phyloP scores from a whole-genome alignment of 305 asterid species.

The Fraxinus dipetala region DNA sequence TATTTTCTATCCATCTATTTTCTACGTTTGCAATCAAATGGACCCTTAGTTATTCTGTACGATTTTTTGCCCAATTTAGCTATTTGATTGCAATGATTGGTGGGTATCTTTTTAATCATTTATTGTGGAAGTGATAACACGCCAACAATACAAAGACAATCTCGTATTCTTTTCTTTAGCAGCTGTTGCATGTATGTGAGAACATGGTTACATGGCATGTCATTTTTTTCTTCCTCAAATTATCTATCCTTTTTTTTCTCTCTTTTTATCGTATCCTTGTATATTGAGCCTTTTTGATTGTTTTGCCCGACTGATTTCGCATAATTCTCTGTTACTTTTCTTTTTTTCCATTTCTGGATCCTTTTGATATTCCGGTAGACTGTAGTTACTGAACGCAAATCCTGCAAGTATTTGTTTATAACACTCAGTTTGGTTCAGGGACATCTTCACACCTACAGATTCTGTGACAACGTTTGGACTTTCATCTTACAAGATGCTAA shows the following conservation, averaged over 20 bases:
- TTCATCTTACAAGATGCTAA: slow-evolving; percentile 83
- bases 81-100: neutral
- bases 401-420: neutral
- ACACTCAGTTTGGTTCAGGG: slow-evolving; percentile 46
- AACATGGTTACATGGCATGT: neutral
- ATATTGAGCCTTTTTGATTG: neutral
- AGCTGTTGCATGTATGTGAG: neutral
- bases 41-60: neutral
- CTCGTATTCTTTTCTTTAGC: neutral
- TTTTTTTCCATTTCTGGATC: neutral
- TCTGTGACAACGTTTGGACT: slow-evolving; percentile 99
- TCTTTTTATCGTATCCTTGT: neutral
- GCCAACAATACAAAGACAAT: too few relatives aligned
- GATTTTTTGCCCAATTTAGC: neutral
- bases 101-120: too few relatives aligned
- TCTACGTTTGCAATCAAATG: too few relatives aligned
- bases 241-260: neutral
- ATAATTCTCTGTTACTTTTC: neutral
- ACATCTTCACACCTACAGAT: slow-evolving; percentile 95
- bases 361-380: neutral
- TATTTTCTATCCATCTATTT: too few relatives aligned
- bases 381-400: neutral
- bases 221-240: neutral
- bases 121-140: too few relatives aligned
- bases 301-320: neutral